These are phyloP conservation scores for Sarocladium oryzae DNA, from an alignment of 2,329 filamentous ascomycete genomes.

Conservation along the genomic window DNA sequence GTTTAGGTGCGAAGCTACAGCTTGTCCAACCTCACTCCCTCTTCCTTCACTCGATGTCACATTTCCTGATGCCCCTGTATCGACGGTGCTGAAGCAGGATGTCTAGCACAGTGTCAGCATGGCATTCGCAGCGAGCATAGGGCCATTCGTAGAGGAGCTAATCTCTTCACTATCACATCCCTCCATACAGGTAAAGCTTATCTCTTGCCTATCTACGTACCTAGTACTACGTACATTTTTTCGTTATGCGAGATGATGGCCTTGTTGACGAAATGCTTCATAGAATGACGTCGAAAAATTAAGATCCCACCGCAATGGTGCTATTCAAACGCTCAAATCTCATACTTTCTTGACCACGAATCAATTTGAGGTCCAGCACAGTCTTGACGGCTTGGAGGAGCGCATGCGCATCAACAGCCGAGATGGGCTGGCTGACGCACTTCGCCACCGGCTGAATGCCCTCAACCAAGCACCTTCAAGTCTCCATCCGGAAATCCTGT, in stretches of 20 bases:
- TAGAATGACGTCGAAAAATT: slow-evolving; percentile 30
- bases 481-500: slow-evolving; percentile 74
- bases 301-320: slow-evolving; percentile 39
- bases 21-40: background rate
- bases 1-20: background rate
- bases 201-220: slow-evolving; percentile 8
- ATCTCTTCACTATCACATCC: slow-evolving; percentile 54
- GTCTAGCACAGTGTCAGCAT: slow-evolving; percentile 35
- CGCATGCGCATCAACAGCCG: slow-evolving; percentile 76
- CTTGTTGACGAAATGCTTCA: slow-evolving; percentile 7
- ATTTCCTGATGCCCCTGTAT: no score
- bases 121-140: slow-evolving; percentile 63
- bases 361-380: slow-evolving; percentile 63
- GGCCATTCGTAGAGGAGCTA: slow-evolving; percentile 62
- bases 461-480: slow-evolving; percentile 33
- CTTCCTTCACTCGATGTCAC: background rate
- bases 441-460: slow-evolving; percentile 40
- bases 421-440: slow-evolving; percentile 69
- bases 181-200: slow-evolving; percentile 36
- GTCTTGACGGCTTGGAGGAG: slow-evolving; percentile 70
- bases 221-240: no score
- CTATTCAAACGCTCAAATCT: slow-evolving; percentile 44
- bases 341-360: slow-evolving; percentile 61
- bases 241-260: no score
- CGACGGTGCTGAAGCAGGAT: background rate